Conservation (phyloP, 176 grass and related monocot species). For the sorghum (Sorghum bicolor) region DNA sequence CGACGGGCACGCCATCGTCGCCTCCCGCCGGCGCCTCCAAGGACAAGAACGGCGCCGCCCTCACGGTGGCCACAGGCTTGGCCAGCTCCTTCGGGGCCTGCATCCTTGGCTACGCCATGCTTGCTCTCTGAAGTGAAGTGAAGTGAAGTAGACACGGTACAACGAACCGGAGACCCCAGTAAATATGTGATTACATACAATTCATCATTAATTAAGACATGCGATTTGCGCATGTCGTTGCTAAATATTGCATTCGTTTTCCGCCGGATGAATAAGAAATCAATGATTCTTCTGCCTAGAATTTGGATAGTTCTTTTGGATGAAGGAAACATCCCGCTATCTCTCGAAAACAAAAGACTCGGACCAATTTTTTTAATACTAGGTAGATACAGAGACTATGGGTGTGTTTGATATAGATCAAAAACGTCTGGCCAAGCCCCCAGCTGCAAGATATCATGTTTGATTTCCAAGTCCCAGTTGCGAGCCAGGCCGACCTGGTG, state of each 20-base stretch:
- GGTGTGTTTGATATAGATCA: too few relatives aligned
- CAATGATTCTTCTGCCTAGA: not conserved
- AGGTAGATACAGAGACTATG: too few relatives aligned
- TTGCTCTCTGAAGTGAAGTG: constrained; percentile 37
- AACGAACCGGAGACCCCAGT: not conserved
- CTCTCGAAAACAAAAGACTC: too few relatives aligned
- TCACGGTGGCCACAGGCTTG: constrained; percentile 26
- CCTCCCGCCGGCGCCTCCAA: not conserved
- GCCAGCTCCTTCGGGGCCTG: constrained; percentile 32
- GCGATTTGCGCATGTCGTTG: not conserved
- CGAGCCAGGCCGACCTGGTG: too few relatives aligned
- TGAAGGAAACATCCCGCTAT: too few relatives aligned
- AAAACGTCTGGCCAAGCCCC: too few relatives aligned
- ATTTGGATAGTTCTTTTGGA: too few relatives aligned
- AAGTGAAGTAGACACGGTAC: not conserved
- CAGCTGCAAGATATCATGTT: too few relatives aligned
- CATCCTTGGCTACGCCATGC: constrained; percentile 52
- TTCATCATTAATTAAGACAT: not conserved
- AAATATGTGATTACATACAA: not conserved
- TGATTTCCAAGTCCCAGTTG: too few relatives aligned
- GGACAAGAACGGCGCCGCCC: constrained; percentile 26
- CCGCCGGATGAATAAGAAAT: constrained; percentile 25
- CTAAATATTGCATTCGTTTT: constrained; percentile 36
- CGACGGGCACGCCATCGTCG: constrained; percentile 9
- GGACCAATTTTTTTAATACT: too few relatives aligned